These are phyloP conservation scores for Schrenkiella parvula DNA, from an alignment of 345 rosid genomes.

Conservation along the genomic window DNA sequence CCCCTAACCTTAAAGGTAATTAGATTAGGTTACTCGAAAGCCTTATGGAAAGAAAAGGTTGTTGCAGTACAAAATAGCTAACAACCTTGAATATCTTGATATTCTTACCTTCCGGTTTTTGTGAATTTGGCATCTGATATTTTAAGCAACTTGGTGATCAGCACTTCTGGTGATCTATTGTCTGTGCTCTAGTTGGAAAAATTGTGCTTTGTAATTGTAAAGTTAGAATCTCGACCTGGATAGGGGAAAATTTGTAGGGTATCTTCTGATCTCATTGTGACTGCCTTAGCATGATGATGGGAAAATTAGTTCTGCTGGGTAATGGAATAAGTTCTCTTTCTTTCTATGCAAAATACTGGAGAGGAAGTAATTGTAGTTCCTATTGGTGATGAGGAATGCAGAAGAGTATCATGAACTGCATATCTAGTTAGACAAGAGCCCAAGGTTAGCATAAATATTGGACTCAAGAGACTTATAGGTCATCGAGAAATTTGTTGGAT, in stretches of 20 bases:
- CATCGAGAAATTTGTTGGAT: not conserved
- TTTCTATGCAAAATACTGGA: not conserved
- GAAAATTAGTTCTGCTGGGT: not conserved
- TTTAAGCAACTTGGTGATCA: not conserved
- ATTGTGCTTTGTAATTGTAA: not conserved
- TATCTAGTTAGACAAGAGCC: constrained; percentile 3
- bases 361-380: not conserved
- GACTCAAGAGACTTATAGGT: not conserved
- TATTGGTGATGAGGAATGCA: not conserved
- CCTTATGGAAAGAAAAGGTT: not conserved
- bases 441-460: not conserved
- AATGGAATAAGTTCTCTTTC: not conserved
- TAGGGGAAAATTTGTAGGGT: not conserved
- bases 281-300: not conserved
- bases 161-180: not conserved
- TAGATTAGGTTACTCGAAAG: not conserved
- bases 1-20: not conserved
- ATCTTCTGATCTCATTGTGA: not conserved
- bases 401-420: not conserved
- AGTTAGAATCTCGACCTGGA: not conserved
- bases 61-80: not conserved
- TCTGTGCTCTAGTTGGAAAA: not conserved
- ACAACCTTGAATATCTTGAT: not conserved
- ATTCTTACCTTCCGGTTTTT: not conserved
- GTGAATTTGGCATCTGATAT: not conserved